phyloP scores from a whole-genome alignment of 495 filamentous ascomycete species.

The Aspergillus asperescens region DNA sequence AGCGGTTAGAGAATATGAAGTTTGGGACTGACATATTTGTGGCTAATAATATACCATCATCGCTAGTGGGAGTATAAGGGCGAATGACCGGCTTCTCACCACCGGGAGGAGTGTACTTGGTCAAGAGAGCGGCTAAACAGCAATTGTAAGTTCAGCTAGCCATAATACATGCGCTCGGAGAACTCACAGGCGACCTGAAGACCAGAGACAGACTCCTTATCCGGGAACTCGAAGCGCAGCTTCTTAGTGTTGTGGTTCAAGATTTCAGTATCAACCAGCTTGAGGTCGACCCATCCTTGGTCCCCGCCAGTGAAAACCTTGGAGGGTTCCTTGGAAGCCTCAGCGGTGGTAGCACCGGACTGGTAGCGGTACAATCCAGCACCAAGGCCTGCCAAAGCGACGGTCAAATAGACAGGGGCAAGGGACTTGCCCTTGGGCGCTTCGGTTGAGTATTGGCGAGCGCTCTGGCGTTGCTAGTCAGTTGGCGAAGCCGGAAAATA shows the following conservation, averaged over 20 bases:
- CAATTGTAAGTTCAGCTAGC: slow-evolving; percentile 4
- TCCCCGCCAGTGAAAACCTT: slow-evolving; percentile 76
- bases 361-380: slow-evolving; percentile 42
- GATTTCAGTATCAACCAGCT: slow-evolving; percentile 68
- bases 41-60: slow-evolving; percentile 58
- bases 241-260: slow-evolving; percentile 89
- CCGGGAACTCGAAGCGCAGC: slow-evolving; percentile 76
- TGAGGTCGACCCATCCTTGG: slow-evolving; percentile 75
- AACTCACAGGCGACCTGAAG: slow-evolving; percentile 67
- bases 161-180: background rate
- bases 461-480: slow-evolving; percentile 28
- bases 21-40: background rate
- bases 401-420: slow-evolving; percentile 36
- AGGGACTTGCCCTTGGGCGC: slow-evolving; percentile 40
- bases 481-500: background rate
- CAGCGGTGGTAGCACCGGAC: slow-evolving; percentile 27
- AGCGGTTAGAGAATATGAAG: background rate
- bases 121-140: slow-evolving; percentile 64
- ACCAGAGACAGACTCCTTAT: slow-evolving; percentile 76
- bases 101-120: slow-evolving; percentile 74
- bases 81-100: slow-evolving; percentile 77
- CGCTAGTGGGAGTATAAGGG: slow-evolving; percentile 88
- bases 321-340: slow-evolving; percentile 34
- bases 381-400: slow-evolving; percentile 40
- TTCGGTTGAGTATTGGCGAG: slow-evolving; percentile 50